Base-by-base conservation (phyloP, 441 rosid species). In the Erodium texanum region DNA sequence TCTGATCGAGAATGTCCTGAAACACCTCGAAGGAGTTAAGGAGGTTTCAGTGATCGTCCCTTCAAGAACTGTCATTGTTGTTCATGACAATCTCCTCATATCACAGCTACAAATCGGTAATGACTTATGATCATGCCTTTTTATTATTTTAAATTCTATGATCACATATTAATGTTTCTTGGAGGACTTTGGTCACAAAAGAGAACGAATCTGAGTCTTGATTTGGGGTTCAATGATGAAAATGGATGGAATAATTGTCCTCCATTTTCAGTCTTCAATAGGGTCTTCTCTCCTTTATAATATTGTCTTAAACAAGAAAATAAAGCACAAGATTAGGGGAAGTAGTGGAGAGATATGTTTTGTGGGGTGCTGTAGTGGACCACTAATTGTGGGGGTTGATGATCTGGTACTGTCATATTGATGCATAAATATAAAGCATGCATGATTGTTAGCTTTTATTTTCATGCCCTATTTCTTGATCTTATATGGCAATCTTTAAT, bases 71-170 rank as follows among this genome's bases (percentile, higher is more conserved):
- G 87, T 93, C 68, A 86, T 89, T 66, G 99, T 93, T 20, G 72
- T 93, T 22, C 99, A 93, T 70, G 99, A 93, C 58, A 34, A 50
- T 64, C 84, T 78, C 73, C 62, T 87, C 66, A 41, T 84, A 66
- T 88, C 99, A 0, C 93, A 80, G 75, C 83, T 75, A 41, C 82
- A 93, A 76, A 93, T 93, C 19, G 96, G 99, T 93, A 86, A 62
- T 14, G 12, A 66, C 3, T 11, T 1, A 43, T 1, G n/a, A n/a
- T n/a, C n/a, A n/a, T n/a, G n/a, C n/a, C n/a, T n/a, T n/a, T n/a
- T n/a, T n/a, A n/a, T n/a, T n/a, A n/a, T n/a, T n/a, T 27, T 27
- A 27, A 27, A 27, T 27, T 3, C 3, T 27, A 27, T 27, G 29
- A 27, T 27, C 29, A 27, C 29, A 1, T 27, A 27, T 27, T 27